Conservation (phyloP, 768 basidiomycete genomes). For the Auricularia cornea region DNA sequence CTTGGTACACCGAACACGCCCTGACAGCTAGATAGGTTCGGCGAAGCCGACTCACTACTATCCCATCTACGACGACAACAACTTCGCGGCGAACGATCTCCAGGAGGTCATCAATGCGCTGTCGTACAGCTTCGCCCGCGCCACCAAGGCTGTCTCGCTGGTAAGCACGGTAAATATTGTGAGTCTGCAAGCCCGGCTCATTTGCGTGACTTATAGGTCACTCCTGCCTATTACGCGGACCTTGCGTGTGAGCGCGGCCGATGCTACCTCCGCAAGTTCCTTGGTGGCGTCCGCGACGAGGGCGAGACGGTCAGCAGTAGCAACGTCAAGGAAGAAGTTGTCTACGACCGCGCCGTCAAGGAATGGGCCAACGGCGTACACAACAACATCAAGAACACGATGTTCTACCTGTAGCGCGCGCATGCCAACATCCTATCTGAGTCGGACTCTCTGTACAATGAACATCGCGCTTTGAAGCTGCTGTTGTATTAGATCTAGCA, state of each 20-base stretch:
- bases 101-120: constrained; percentile 64
- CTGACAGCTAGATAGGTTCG: no score
- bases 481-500: neutral
- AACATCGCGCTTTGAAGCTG: no score
- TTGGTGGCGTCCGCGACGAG: constrained; percentile 43
- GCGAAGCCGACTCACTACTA: constrained; percentile 67
- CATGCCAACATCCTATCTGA: no score
- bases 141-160: constrained; percentile 60
- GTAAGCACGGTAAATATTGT: neutral
- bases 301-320: constrained; percentile 28
- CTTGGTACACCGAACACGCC: no score
- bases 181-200: no score
- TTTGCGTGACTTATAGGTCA: no score
- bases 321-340: constrained; percentile 7
- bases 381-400: constrained; percentile 3
- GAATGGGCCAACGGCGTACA: constrained; percentile 38
- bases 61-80: constrained; percentile 71
- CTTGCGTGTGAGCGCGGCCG: constrained; percentile 74
- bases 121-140: constrained; percentile 72
- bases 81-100: constrained; percentile 57
- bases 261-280: constrained; percentile 65
- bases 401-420: neutral
- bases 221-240: constrained; percentile 39
- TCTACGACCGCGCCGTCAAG: constrained; percentile 42
- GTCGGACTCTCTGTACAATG: no score